Evolutionary conservation across 2,329 filamentous ascomycete species (phyloP).

Genomic region (Aschersonia sp.): DNA sequence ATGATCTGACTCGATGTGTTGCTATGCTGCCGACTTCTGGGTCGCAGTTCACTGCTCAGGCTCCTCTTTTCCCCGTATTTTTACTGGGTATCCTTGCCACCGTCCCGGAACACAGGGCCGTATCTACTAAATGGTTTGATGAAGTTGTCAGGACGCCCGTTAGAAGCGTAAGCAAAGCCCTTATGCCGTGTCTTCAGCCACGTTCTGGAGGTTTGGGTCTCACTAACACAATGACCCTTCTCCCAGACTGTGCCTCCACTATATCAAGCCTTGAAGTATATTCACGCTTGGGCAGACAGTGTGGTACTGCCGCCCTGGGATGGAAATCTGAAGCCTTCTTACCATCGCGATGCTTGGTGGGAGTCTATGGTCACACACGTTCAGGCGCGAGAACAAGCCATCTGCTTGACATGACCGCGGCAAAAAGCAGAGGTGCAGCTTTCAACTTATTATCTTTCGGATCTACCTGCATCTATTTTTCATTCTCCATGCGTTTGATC

Average conservation of each 20-base stretch:
- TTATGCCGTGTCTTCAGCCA: background rate
- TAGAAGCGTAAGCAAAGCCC: constrained; percentile 21
- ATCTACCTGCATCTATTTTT: background rate
- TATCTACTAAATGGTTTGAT: constrained; percentile 20
- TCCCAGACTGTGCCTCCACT: constrained; percentile 25
- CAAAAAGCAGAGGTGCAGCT: too few relatives aligned
- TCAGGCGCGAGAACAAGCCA: constrained; percentile 14
- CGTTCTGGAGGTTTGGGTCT: background rate
- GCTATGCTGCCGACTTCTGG: constrained; percentile 26
- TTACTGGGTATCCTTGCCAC: constrained; percentile 23
- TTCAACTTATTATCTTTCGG: too few relatives aligned
- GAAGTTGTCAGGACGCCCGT: constrained; percentile 20
- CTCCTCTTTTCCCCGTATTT: constrained; percentile 25
- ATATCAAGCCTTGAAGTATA: constrained; percentile 16
- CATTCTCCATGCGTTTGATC: background rate
- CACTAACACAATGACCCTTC: background rate
- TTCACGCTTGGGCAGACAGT: constrained; percentile 20
- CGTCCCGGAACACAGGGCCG: constrained; percentile 10
- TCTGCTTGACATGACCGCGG: constrained; percentile 21
- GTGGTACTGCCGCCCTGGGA: constrained; percentile 10
- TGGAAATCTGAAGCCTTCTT: constrained; percentile 10
- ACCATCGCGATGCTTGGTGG: constrained; percentile 22
- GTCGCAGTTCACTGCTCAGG: constrained; percentile 24
- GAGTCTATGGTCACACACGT: constrained; percentile 21
- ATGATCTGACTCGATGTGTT: constrained; percentile 21